Evolutionary conservation across 2,329 filamentous ascomycete genomes (phyloP), one percentile per base, ranked within the genome.

Genomic region (Calycina herbarum): DNA sequence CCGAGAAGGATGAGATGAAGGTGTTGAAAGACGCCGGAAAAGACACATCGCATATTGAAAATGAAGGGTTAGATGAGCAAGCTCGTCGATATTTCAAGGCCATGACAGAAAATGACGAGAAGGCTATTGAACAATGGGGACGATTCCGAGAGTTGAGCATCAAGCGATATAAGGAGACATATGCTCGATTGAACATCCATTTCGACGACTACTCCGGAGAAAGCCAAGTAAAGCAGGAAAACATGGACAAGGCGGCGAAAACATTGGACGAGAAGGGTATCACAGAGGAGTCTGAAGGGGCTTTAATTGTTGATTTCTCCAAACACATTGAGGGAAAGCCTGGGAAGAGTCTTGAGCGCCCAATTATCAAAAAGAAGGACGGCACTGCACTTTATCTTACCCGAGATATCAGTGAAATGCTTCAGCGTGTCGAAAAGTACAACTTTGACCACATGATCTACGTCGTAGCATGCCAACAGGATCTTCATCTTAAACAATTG

Each of bases 361-460:
- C 89, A 31, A 85, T 93, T 63, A 84, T 93, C 66, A 85, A 89
- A 70, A 91, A 92, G 79, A 86, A 85, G 70, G 88, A 91, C 69
- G 91, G 91, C 64, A 92, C 89, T 13, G 90, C 89, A 51, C 83
- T 92, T 40, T 94, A 94, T 75, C 83, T 94, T 58, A 92, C 91
- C 61, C 86, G 91, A 70, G 90, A 94, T 76, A 89, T 94, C 68
- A 90, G 88, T 71, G 89, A 93, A 73, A 84, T 92, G 33, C 78
- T 93, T 62, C 85, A 87, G 73, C 86, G 91, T 64, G 79, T 85
- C 59, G 81, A 88, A 27, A 83, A 84, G 73, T 86, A 87, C 78
- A 76, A 86, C 11, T 92, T 91, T 72, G 89, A 93, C 78, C 86
- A 91, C 75, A 91, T 93, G 89, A 89, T 93, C 68, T 93, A 93